Conservation (phyloP, 1,284 basidiomycete species). For the Leccinum pallidistipes region DNA sequence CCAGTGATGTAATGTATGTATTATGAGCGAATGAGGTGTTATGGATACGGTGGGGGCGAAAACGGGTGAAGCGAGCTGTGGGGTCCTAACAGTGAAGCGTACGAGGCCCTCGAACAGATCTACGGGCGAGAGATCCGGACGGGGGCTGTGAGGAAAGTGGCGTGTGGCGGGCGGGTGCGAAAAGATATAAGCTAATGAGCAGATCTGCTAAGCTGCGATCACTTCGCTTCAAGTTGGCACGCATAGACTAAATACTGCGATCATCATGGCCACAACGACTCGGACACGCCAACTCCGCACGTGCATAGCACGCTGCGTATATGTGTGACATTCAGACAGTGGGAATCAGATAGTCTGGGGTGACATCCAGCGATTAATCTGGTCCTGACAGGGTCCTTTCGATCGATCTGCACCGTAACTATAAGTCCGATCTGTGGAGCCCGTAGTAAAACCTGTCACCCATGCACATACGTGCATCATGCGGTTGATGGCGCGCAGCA, state of each 20-base stretch:
- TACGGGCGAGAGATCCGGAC: no score
- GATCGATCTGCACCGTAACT: not conserved
- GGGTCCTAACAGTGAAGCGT: no score
- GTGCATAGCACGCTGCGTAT: not conserved
- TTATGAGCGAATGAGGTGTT: no score
- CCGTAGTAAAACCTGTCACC: no score
- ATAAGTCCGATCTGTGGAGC: not conserved
- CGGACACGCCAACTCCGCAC: not conserved
- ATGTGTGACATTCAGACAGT: not conserved
- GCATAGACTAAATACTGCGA: not conserved
- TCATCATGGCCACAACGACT: not conserved
- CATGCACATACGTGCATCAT: not conserved
- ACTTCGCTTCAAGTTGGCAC: not conserved
- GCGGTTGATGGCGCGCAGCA: not conserved
- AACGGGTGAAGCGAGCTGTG: no score
- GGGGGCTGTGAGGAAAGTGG: no score
- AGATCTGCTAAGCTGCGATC: not conserved
- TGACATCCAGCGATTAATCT: not conserved
- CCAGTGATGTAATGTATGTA: no score
- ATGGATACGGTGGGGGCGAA: no score
- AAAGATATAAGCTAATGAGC: no score
- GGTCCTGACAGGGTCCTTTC: not conserved
- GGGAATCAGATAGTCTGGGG: not conserved
- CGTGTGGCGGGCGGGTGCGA: no score
- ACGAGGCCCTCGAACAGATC: no score